Conservation (phyloP, 345 rosid genomes). For the Abelmoschus esculentus region DNA sequence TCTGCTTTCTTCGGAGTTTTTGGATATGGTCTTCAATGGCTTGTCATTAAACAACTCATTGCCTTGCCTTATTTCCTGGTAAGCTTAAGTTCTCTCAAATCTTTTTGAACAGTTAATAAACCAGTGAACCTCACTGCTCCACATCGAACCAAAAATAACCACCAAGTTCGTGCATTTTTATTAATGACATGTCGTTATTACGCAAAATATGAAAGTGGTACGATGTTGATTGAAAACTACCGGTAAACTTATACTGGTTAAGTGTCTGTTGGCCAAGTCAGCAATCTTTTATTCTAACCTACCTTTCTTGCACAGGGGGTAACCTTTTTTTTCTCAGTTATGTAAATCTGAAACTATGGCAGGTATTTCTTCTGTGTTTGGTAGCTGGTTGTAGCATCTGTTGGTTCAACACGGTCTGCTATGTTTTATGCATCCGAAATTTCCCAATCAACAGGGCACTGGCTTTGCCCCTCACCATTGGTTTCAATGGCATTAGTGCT, state of each 20-base stretch:
- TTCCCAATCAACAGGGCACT: constrained; percentile 53
- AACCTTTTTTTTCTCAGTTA: background rate
- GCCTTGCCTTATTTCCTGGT: constrained; percentile 61
- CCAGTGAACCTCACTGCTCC: constrained; percentile 2
- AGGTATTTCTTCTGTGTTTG: constrained; percentile 66
- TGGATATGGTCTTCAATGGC: constrained; percentile 73
- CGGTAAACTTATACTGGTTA: background rate
- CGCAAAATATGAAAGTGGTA: background rate
- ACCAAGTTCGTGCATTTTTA: background rate
- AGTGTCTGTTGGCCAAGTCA: background rate
- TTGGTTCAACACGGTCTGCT: constrained; percentile 90
- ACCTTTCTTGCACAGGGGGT: constrained; percentile 6
- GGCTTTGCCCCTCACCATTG: constrained; percentile 62
- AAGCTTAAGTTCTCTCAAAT: constrained; percentile 5
- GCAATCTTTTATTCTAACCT: constrained; percentile 6
- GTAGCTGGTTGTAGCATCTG: constrained; percentile 79
- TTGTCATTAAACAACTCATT: constrained; percentile 42
- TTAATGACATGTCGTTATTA: background rate
- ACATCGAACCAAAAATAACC: background rate
- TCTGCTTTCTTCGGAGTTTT: constrained; percentile 48
- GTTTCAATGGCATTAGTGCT: constrained; percentile 73
- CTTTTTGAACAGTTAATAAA: background rate
- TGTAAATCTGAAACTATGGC: constrained; percentile 14
- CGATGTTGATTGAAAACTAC: constrained; percentile 1
- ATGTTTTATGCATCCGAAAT: constrained; percentile 67